Evolutionary conservation across 139 green algal species (phyloP).

Genomic region (Micractinium sp.): DNA sequence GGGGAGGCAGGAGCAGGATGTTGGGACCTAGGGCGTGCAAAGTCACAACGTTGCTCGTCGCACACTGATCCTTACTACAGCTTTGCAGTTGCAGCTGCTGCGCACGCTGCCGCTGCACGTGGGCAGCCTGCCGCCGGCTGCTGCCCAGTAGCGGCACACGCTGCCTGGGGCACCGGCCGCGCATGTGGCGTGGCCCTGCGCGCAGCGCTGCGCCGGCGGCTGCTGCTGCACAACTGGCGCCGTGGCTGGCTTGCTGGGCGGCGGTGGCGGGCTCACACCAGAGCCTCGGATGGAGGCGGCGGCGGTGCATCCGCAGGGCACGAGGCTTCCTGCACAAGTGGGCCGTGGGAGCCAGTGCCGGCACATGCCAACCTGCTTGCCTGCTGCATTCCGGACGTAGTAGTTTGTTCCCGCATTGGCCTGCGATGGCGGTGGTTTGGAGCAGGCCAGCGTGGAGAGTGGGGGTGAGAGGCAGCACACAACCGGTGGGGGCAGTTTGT

Average conservation of each 20-base stretch:
- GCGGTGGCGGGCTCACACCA: background rate
- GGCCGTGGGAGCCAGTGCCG: background rate
- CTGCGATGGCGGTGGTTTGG: background rate
- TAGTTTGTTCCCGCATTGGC: background rate
- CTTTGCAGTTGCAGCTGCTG: background rate
- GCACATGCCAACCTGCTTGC: background rate
- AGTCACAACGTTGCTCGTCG: background rate
- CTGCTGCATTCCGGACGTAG: background rate
- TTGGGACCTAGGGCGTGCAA: too few relatives aligned
- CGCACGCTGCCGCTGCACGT: background rate
- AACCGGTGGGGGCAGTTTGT: too few relatives aligned
- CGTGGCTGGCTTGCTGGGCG: background rate
- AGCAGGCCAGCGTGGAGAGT: background rate
- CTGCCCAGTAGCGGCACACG: background rate
- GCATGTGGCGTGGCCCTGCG: background rate
- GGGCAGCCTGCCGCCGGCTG: background rate
- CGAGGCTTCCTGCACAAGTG: background rate
- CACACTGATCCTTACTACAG: background rate
- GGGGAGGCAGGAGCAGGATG: too few relatives aligned
- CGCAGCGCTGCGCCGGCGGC: background rate
- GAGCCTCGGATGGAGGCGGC: background rate
- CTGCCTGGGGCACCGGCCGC: background rate
- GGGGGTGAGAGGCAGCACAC: too few relatives aligned
- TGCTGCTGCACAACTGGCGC: background rate
- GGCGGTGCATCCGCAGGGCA: background rate